Base-by-base conservation (phyloP, 495 filamentous ascomycete species). In the Clohesyomyces aquaticus region DNA sequence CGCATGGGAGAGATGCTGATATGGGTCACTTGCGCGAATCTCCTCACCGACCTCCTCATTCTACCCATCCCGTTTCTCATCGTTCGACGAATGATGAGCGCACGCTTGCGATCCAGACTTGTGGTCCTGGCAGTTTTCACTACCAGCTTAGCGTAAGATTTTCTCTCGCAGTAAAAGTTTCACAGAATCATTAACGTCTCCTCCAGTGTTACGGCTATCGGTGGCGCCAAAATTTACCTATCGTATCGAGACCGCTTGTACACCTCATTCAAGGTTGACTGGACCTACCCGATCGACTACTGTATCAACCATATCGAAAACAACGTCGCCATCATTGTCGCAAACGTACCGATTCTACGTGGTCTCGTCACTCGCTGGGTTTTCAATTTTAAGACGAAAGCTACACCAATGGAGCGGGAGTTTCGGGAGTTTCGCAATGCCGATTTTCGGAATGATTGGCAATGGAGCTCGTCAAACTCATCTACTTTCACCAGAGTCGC, bases 241-340 rank as follows among this genome's bases (percentile, higher is more conserved):
- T 54, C 55, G 2, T 69, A 69, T 46, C 66, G 66, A 32, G 66
- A 69, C 53, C 61, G 66, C 11, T 61, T 69, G 11, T 69, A 42
- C 58, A 32, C 3, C 11, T 28, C 52, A 14, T 69, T 60, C 57
- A 51, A 66, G 38, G 41, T 61, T 10, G 66, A 69, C 28, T 69
- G 66, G 66, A 69, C 66, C 27, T 69, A 69, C 47, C 62, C 66
- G 11, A 69, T 69, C 62, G 66, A 69, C 28, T 69, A 65, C 52
- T 69, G 66, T 22, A 62, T 69, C 66, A 69, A 60, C 32, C 66
- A 69, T 56, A 69, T 69, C 52, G 66, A 69, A 28, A 69, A 69
- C 32, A 69, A 69, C 26, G 66, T 69, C 46, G 66, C 66, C 4
- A 69, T 69, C 29, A 69, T 69, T 23, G 57, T 69, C 14, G 66